Percentiles rank a stretch among this genome's conserved stretches.
Evolutionary conservation across 352 stramenopile species (phyloP).

Genomic region (Phytophthora pisi): DNA sequence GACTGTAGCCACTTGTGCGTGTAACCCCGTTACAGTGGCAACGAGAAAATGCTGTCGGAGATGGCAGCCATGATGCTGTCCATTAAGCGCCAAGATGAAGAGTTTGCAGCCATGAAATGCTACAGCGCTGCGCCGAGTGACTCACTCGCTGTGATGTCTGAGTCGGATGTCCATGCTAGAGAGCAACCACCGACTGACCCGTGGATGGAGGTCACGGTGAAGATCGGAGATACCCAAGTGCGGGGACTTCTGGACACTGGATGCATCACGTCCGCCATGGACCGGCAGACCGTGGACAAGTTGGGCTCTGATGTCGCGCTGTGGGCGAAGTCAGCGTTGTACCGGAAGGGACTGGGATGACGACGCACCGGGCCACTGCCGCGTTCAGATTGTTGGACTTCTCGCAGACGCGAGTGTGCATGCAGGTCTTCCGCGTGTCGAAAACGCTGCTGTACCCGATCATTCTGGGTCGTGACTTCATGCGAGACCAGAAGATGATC

Average conservation of each 20-base stretch:
- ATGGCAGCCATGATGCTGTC: neutral
- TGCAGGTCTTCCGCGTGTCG: neutral
- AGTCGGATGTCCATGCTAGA: too few species aligned
- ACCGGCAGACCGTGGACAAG: neutral
- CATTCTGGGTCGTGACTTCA: slow-evolving; percentile 2
- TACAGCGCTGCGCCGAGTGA: neutral
- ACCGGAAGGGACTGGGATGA: neutral
- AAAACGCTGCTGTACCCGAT: neutral
- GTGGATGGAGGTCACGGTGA: neutral
- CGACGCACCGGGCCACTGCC: neutral
- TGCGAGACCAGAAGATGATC: neutral
- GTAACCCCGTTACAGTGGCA: too few species aligned
- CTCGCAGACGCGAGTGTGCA: neutral
- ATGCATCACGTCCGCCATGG: neutral
- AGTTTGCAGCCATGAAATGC: neutral
- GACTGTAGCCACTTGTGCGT: too few species aligned
- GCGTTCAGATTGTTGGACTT: neutral
- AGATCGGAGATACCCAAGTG: neutral
- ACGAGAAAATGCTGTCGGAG: neutral
- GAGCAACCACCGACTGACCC: neutral
- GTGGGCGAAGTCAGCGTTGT: neutral
- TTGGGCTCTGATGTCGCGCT: neutral
- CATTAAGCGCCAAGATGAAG: neutral
- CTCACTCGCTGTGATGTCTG: too few species aligned
- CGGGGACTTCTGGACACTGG: neutral